Base-by-base conservation (phyloP, 2,329 filamentous ascomycete genomes). In the Aspergillus fischeri region DNA sequence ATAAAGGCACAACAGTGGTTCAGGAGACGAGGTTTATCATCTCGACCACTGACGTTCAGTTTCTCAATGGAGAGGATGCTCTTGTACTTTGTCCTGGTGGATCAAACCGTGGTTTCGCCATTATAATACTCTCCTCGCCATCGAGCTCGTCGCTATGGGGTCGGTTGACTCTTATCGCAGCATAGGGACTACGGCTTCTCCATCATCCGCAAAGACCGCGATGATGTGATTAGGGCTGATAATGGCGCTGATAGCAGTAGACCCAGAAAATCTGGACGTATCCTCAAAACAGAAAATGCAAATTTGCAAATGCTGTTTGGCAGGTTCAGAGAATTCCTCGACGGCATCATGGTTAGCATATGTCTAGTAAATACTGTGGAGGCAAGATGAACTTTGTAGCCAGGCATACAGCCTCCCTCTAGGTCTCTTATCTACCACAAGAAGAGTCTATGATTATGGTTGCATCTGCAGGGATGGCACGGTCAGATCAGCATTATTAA, bases 1-100 rank as follows among this genome's bases (percentile, higher is more conserved):
- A 68, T 70, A 53, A 20, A 38, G 27, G 28, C 25, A 29, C 38
- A 49, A 28, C 51, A 54, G 4, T 35, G 32, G 32, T 35, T 35
- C 32, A 28, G 21, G n/a, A 45, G 24, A 53, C 38, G 35, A 10
- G 24, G 10, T 28, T 28, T 44, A 59, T 56, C 50, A 47, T 56
- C 53, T 17, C 2, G 3, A 35, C 14, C 2, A 29, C 28, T 3
- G 9, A 3, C 7, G 4, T 17, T 5, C 32, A 7, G 11, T 44
- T 4, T 20, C n/a, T 21, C 41, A 1, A 20, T 20, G 8, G n/a
- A 21, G n/a, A 10, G 32, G 7, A 17, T 17, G 14, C 32, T 17
- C 32, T 6, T 32, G 1, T 2, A 1, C 5, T 29, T 29, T 11
- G 11, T 14, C 29, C 29, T 32, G 11, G 29, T 32, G 29, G 29